Evolutionary conservation across 1,284 basidiomycete genomes (phyloP), one percentile per base, ranked within the genome.

Genomic region (Cryptococcus sp.): DNA sequence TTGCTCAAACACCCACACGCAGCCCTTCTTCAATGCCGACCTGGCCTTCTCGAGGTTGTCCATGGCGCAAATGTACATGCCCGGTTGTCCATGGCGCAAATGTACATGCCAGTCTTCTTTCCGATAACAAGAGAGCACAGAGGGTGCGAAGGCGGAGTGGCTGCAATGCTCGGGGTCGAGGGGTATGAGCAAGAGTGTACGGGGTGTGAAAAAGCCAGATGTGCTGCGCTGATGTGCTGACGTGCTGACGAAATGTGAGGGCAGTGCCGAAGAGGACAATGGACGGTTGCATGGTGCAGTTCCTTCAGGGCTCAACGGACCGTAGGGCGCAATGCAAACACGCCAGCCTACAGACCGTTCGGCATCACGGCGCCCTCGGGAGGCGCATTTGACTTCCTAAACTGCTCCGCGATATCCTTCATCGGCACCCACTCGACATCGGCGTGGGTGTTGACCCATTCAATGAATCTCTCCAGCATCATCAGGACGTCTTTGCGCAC

Each of bases 401-500:
- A 75, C 49, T 71, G 68, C 39, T 64, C 57, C 0, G 68, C 69
- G 24, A 75, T 72, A 55, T 73, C 72, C 35, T 59, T 55, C 83
- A 89, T 84, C 18, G 85, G 83, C 16, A 86, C 85, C 85, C 86
- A 89, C 56, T 87, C 81, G 2, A 89, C 83, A 52, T 84, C 82
- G 28, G 84, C 82, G 69, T 88, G 86, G 2, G 81, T 83, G 67
- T 88, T 88, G 52, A 89, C 80, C 85, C 86, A 88, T 64, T 87
- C 83, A 64, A 90, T 88, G 71, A 89, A 87, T 46, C 85, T 81
- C 70, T 89, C 86, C 81, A 89, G 82, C 85, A 88, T 88, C 52
- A 87, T 78, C 8, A 88, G 76, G n/a, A 88, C 85, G 72, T 82
- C 73, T 70, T 52, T 12, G 35, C 13, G 16, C n/a, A n/a, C n/a